Evolutionary conservation across 305 asterid species (phyloP), one percentile per base, ranked within the genome.

Genomic region (Fraxinus latifolia): DNA sequence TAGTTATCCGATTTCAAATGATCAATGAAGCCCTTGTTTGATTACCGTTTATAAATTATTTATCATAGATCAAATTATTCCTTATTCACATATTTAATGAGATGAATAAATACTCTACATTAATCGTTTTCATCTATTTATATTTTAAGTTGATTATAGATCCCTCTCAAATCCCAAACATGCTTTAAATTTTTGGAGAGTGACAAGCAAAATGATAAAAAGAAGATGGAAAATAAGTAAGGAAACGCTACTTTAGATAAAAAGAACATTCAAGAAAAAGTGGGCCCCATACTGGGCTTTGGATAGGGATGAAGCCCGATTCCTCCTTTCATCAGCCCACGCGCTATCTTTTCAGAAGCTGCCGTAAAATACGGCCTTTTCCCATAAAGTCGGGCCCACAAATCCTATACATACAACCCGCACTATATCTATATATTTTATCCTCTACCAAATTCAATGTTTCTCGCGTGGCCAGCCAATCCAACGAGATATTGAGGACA

Each of bases 331-430:
- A 70, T 42, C 82, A 39, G 83, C 87, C 90, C 86, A 84, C 89
- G 77, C 89, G 84, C 81, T 77, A 85, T 78, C 85, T 78, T 83
- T 44, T 79, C 78, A 34, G 80, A 42, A 72, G 68, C 81, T 76
- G 82, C 87, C 86, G 77, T 74, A 55, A 84, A 67, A 78, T 83
- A 82, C 84, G 88, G 80, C 77, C 76, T 77, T 85, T 86, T 29
- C 60, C 85, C 92, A 90, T 90, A 90, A 87, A 78, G 82, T 86
- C 5, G 90, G 89, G 19, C 90, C 91, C 91, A 86, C 80, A 27
- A 23, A 19, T 3, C 58, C 73, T 1, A 21, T 62, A 23, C 72
- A 62, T 23, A 23, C 6, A 9, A 29, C 82, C 39, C 83, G 86
- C 80, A 85, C 36, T 21, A n/a, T 62, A 62, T 62, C 33, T 23